phyloP scores from a whole-genome alignment of 2,329 filamentous ascomycete species.

The Microcera coccophila region DNA sequence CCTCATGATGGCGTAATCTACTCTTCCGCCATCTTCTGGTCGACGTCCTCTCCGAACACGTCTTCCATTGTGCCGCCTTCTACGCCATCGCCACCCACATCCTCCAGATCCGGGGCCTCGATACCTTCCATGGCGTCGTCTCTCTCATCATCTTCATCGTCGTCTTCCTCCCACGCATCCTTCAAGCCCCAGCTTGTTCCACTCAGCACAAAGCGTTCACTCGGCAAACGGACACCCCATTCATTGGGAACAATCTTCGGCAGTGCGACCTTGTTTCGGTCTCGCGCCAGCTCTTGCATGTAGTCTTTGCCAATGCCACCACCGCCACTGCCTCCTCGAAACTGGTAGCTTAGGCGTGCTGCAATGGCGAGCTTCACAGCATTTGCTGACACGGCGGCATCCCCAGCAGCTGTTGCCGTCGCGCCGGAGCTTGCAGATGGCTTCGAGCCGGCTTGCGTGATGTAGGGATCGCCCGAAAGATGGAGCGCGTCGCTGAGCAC shows the following conservation, averaged over 20 bases:
- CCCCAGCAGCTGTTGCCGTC: slow-evolving; percentile 44
- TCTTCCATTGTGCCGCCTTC: slow-evolving; percentile 52
- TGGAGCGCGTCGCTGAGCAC: slow-evolving; percentile 69
- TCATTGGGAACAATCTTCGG: slow-evolving; percentile 61
- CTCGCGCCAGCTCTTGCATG: slow-evolving; percentile 68
- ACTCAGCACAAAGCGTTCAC: slow-evolving; percentile 64
- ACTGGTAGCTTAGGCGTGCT: slow-evolving; percentile 65
- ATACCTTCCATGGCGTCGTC: slow-evolving; percentile 50
- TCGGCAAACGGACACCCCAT: slow-evolving; percentile 64
- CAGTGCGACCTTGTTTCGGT: slow-evolving; percentile 64
- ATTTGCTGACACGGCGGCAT: slow-evolving; percentile 59
- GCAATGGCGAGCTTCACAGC: slow-evolving; percentile 71
- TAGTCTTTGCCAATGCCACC: slow-evolving; percentile 68
- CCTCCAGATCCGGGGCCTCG: slow-evolving; percentile 39
- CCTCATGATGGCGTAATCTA: background rate
- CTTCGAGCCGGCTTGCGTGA: slow-evolving; percentile 51
- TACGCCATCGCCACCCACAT: slow-evolving; percentile 44
- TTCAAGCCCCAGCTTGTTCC: slow-evolving; percentile 62
- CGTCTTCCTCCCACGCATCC: slow-evolving; percentile 54
- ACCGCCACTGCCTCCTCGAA: slow-evolving; percentile 52
- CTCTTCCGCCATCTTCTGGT: slow-evolving; percentile 54
- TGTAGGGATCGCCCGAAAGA: slow-evolving; percentile 65
- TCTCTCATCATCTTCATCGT: slow-evolving; percentile 40
- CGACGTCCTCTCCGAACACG: slow-evolving; percentile 51
- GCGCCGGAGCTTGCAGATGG: slow-evolving; percentile 49